Base-by-base conservation (phyloP, 75 land plant genomes). In the Pinus albicaulis region DNA sequence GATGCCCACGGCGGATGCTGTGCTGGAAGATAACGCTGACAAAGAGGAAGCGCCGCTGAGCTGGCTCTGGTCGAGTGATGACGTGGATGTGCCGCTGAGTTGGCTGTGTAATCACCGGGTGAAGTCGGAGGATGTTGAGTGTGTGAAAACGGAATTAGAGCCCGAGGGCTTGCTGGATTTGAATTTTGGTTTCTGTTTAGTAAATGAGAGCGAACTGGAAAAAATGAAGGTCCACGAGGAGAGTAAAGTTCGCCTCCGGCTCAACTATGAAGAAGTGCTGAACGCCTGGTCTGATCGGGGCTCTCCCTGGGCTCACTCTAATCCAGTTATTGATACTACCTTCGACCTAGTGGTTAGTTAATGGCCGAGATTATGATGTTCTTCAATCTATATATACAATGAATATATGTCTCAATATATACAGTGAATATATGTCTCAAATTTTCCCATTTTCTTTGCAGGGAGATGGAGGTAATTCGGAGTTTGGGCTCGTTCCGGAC, bases 211-310 rank as follows among this genome's bases (percentile, higher is more conserved):
- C 20, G 31, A 26, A 7, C 22, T 3, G 0, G 31, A 20, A 0
- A 55, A 56, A 2, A 20, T 56, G 52, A 73, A 77, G 75, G 48
- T 24, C 20, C 74, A 81, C 3, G 84, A 78, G 19, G 55, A 78
- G n/a, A 75, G 24, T 16, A 82, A 19, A 36, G 22, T 74, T 0
- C 74, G 77, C n/a, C 22, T 82, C 68, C 78, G 55, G 14, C 60
- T 84, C 28, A 81, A 84, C 56, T 80, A 80, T 57, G 70, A 84
- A 41, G 83, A 80, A 5, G 86, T 84, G 1, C 15, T 84, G 25
- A 76, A 76, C 63, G 82, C 86, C 0, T 84, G 86, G 86, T 84
- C 83, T 36, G 77, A 71, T 59, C 48, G 86, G 10, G 79, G 83
- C 11, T 74, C 80, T 0, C 80, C 72, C 4, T 78, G 83, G 83